These are phyloP conservation scores for Flaveria robusta DNA, from an alignment of 129 eudicot genomes.

Conservation along the genomic window DNA sequence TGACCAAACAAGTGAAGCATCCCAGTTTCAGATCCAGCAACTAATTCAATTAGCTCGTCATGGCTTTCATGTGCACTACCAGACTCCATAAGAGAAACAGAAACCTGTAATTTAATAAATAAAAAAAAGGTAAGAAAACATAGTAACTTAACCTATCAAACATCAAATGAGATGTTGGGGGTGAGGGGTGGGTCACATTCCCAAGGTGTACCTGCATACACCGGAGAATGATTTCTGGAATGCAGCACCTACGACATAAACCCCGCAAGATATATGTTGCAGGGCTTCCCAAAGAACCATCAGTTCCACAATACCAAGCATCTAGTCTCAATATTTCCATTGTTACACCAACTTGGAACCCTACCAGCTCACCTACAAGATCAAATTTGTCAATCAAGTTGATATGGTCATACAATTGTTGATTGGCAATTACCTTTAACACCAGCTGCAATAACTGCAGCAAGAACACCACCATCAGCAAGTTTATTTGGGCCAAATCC, in stretches of 20 bases:
- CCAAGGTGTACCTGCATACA: constrained; percentile 78
- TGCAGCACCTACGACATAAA: constrained; percentile 86
- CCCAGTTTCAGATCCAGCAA: constrained; percentile 65
- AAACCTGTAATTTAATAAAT: constrained; percentile 47
- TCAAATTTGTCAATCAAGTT: constrained; percentile 7
- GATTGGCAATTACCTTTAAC: constrained; percentile 72
- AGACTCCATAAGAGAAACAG: constrained; percentile 78
- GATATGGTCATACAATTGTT: background rate
- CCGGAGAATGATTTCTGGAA: constrained; percentile 84
- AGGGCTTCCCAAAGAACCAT: constrained; percentile 69
- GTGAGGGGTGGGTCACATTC: background rate
- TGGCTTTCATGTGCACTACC: constrained; percentile 64
- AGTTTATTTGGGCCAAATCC: constrained; percentile 82
- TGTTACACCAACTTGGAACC: constrained; percentile 93
- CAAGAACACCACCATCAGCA: constrained; percentile 93
- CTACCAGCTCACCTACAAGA: constrained; percentile 75
- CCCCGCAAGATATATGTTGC: constrained; percentile 90
- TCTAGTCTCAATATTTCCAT: constrained; percentile 88
- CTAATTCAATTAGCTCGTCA: constrained; percentile 76
- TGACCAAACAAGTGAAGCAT: constrained; percentile 70
- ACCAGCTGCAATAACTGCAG: constrained; percentile 78
- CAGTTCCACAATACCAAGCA: constrained; percentile 84
- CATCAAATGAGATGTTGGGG: background rate
- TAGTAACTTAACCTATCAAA: background rate
- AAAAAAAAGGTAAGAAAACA: background rate